Percentiles rank a stretch among this genome's conserved stretches.
phyloP scores from a whole-genome alignment of 371 early-diverging fungal species.

The Mucor saturninus region DNA sequence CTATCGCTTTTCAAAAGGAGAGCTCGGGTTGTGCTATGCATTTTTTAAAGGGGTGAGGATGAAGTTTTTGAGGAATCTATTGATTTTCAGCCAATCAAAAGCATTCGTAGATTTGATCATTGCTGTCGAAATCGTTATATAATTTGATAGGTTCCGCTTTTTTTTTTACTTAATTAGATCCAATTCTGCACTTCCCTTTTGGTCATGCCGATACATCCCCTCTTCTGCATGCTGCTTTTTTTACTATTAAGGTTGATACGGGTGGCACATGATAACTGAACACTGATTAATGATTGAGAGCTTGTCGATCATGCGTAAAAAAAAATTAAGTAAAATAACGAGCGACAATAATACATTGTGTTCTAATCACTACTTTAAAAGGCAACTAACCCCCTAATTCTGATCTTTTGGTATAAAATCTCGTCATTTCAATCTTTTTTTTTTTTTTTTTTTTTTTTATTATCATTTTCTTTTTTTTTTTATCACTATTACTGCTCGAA shows the following conservation, averaged over 20 bases:
- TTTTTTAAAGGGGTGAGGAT: background rate
- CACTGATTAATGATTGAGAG: too few relatives aligned
- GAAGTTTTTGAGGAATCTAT: background rate
- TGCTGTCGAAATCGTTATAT: conserved; percentile 15
- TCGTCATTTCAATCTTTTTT: conserved; percentile 2
- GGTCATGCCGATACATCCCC: too few relatives aligned
- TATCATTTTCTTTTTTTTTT: conserved; percentile 4
- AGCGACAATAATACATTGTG: background rate
- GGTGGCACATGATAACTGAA: too few relatives aligned
- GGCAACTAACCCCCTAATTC: conserved; percentile 21
- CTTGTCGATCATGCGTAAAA: background rate
- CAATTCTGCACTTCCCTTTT: background rate
- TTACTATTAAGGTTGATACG: background rate
- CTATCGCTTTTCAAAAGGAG: background rate
- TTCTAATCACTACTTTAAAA: conserved; percentile 16
- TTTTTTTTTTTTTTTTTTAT: conserved; percentile 9
- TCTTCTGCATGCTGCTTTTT: background rate
- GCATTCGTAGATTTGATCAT: conserved; percentile 3
- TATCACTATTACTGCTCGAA: background rate
- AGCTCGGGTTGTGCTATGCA: background rate
- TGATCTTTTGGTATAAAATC: conserved; percentile 7
- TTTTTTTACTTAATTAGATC: conserved; percentile 19
- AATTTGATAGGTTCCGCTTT: conserved; percentile 14
- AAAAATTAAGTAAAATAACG: background rate
- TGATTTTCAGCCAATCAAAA: conserved; percentile 13